Conservation (phyloP, 768 basidiomycete species). For the Kondoa malvinella region DNA sequence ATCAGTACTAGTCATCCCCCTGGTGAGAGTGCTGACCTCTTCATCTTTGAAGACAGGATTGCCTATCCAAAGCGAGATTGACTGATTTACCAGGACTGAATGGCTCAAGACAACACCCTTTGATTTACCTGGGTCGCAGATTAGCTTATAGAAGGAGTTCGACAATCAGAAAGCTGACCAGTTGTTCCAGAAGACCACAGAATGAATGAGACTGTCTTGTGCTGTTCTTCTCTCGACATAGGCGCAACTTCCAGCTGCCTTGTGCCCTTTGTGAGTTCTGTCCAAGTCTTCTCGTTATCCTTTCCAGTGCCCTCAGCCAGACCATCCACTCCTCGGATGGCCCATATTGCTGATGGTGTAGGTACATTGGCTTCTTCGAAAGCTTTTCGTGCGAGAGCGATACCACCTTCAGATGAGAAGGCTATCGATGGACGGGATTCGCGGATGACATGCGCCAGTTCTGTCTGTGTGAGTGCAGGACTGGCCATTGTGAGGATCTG, state of each 20-base stretch:
- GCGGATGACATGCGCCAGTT: constrained; percentile 26
- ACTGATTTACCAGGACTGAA: constrained; percentile 20
- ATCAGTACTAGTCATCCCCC: not conserved
- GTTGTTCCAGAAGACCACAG: constrained; percentile 29
- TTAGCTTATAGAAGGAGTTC: no score
- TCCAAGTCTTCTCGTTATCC: constrained; percentile 11
- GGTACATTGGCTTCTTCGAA: constrained; percentile 24
- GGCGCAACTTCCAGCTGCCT: constrained; percentile 11
- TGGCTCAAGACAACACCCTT: constrained; percentile 29
- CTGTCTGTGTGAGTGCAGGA: constrained; percentile 25
- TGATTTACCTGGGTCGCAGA: not conserved
- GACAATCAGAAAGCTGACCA: constrained; percentile 21
- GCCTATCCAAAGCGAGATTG: constrained; percentile 24
- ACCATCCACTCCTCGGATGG: not conserved
- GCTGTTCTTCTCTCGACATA: constrained; percentile 15
- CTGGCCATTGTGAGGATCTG: constrained; percentile 25
- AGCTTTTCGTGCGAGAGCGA: constrained; percentile 20
- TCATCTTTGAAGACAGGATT: constrained; percentile 18
- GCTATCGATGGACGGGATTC: constrained; percentile 25
- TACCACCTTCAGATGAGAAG: constrained; percentile 14
- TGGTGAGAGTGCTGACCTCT: constrained; percentile 12
- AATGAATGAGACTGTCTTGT: constrained; percentile 25
- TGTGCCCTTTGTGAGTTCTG: constrained; percentile 13
- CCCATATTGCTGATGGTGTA: not conserved
- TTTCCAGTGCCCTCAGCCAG: constrained; percentile 22